Percentiles rank a stretch among this genome's conserved stretches.
Conservation (phyloP, 768 basidiomycete species). For the Russula dissimulans region DNA sequence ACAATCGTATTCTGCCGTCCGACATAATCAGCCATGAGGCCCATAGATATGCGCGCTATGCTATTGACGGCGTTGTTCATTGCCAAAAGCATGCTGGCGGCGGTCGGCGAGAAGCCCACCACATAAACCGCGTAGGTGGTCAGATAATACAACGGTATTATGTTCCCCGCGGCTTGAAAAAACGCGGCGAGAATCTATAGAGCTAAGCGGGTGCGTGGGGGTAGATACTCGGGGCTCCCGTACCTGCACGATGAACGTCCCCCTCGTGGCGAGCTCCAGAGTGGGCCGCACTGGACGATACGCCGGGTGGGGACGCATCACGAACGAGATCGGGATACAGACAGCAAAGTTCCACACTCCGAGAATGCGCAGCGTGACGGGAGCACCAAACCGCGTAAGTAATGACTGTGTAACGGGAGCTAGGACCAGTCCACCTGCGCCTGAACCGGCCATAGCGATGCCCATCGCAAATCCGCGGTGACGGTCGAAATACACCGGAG, state of each 20-base stretch:
- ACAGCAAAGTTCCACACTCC: slow-evolving; percentile 34
- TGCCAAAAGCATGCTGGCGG: slow-evolving; percentile 33
- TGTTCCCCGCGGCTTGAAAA: slow-evolving; percentile 37
- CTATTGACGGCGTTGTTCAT: slow-evolving; percentile 38
- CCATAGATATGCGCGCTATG: slow-evolving; percentile 33
- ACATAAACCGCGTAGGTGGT: slow-evolving; percentile 35
- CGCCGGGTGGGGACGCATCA: slow-evolving; percentile 26
- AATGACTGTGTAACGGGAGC: slow-evolving; percentile 32
- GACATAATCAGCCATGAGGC: slow-evolving; percentile 33
- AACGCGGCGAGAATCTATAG: slow-evolving; percentile 32
- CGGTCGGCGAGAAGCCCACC: slow-evolving; percentile 30
- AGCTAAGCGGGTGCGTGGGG: neutral
- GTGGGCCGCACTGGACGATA: slow-evolving; percentile 25
- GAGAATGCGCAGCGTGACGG: slow-evolving; percentile 32
- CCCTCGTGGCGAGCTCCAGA: slow-evolving; percentile 31
- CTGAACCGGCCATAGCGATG: slow-evolving; percentile 33
- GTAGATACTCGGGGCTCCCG: neutral
- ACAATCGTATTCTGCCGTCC: slow-evolving; percentile 40
- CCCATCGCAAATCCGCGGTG: slow-evolving; percentile 40
- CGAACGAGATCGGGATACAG: slow-evolving; percentile 31
- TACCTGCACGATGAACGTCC: slow-evolving; percentile 37
- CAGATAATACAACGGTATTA: slow-evolving; percentile 37
- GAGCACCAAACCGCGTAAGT: slow-evolving; percentile 29
- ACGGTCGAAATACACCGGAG: slow-evolving; percentile 36
- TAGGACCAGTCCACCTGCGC: slow-evolving; percentile 37